These are phyloP conservation scores for Striga hermonthica DNA, from an alignment of 305 asterid species.

Conservation along the genomic window DNA sequence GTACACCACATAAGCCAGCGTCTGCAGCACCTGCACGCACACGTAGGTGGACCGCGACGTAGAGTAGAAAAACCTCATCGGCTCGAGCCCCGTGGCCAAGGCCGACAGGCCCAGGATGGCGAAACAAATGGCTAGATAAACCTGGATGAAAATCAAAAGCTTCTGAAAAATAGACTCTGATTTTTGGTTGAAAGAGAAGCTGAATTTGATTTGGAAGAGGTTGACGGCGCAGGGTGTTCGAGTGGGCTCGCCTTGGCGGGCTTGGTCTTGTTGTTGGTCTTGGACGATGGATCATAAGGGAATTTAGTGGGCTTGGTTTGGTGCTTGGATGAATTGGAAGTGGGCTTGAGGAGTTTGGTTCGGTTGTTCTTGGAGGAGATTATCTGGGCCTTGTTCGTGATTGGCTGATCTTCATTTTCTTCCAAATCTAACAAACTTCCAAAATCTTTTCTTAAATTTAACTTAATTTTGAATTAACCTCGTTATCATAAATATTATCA, in stretches of 20 bases:
- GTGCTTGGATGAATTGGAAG: constrained; percentile 32
- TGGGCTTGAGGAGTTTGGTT: constrained; percentile 44
- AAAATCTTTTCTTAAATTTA: background rate
- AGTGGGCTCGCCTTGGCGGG: constrained; percentile 37
- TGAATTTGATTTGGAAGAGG: constrained; percentile 51
- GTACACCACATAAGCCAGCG: constrained; percentile 69
- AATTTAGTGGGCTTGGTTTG: constrained; percentile 41
- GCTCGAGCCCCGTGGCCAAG: constrained; percentile 71
- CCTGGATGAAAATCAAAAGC: constrained; percentile 72
- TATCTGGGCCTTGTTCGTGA: constrained; percentile 45
- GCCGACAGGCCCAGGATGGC: constrained; percentile 70
- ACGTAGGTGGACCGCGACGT: constrained; percentile 81
- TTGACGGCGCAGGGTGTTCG: constrained; percentile 13
- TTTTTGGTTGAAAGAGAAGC: constrained; percentile 38
- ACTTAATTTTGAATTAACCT: too few relatives aligned
- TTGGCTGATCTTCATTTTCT: constrained; percentile 41
- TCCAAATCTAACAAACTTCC: constrained; percentile 39
- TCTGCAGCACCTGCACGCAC: constrained; percentile 70
- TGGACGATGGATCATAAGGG: constrained; percentile 33
- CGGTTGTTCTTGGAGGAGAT: constrained; percentile 37
- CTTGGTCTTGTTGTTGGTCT: constrained; percentile 52
- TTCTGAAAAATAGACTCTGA: constrained; percentile 82
- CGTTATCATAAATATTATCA: too few relatives aligned
- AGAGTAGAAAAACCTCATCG: constrained; percentile 74
- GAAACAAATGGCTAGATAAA: constrained; percentile 78